phyloP scores from a whole-genome alignment of 2,329 filamentous ascomycete species.

The Emmonsiellopsis sp. region DNA sequence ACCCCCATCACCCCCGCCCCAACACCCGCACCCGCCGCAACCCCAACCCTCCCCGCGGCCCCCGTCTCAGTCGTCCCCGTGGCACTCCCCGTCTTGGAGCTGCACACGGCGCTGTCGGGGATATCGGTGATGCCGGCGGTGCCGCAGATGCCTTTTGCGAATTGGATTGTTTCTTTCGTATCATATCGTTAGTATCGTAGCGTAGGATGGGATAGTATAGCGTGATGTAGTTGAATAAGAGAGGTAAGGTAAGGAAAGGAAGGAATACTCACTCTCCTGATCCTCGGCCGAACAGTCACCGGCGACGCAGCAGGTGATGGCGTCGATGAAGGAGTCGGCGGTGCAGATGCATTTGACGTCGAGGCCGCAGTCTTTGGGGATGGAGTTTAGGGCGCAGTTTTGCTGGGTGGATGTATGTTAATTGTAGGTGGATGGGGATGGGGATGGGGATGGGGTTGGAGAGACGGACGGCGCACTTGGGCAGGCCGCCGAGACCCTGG shows the following conservation, averaged over 20 bases:
- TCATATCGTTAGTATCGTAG: no score
- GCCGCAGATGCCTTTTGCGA: slow-evolving; percentile 29
- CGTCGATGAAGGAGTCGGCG: slow-evolving; percentile 34
- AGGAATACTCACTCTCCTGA: slow-evolving; percentile 28
- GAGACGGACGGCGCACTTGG: slow-evolving; percentile 46
- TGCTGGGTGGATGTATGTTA: slow-evolving; percentile 15
- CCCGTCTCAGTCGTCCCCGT: background rate
- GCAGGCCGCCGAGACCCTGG: slow-evolving; percentile 38
- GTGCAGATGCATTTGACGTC: slow-evolving; percentile 43
- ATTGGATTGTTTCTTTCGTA: slow-evolving; percentile 23
- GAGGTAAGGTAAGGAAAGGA: background rate
- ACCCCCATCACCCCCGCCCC: background rate
- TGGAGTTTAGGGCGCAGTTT: slow-evolving; percentile 33
- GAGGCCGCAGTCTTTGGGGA: slow-evolving; percentile 29
- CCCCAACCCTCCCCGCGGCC: background rate
- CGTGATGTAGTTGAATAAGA: slow-evolving; percentile 1
- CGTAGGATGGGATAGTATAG: no score
- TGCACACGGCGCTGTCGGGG: slow-evolving; percentile 23
- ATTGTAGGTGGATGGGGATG: background rate
- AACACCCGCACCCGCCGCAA: no score
- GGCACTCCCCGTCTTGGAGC: background rate
- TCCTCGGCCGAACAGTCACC: slow-evolving; percentile 32
- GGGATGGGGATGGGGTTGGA: background rate
- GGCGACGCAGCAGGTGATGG: slow-evolving; percentile 43
- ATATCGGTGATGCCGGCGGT: slow-evolving; percentile 27